phyloP scores from a whole-genome alignment of 352 stramenopile genomes.

The Pythium brachiatum region DNA sequence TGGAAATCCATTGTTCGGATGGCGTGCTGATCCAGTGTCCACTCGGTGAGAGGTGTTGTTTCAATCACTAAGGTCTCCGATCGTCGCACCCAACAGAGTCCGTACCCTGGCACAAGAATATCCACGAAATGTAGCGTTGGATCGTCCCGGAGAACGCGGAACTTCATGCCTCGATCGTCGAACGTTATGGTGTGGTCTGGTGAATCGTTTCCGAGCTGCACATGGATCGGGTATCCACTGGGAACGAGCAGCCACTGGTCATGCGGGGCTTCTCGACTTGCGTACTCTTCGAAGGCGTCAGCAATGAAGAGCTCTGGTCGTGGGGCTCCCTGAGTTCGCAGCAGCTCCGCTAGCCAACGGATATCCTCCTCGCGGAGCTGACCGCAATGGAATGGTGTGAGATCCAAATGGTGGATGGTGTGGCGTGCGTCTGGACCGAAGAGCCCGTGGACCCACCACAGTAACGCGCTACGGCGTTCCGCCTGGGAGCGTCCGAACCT shows the following conservation, averaged over 20 bases:
- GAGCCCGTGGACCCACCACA: conserved; percentile 4
- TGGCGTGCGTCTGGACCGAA: conserved; percentile 8
- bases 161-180: background rate
- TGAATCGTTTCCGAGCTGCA: background rate
- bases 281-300: background rate
- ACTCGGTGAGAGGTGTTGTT: background rate
- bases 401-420: background rate
- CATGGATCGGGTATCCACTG: background rate
- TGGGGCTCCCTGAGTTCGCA: background rate
- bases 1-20: background rate
- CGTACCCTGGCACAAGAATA: conserved; percentile 5
- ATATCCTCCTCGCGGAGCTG: background rate
- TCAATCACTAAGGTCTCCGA: background rate
- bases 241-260: conserved; percentile 2
- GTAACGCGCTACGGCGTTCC: background rate
- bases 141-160: conserved; percentile 7
- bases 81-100: conserved; percentile 3
- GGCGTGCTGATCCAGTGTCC: conserved; percentile 1
- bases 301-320: background rate
- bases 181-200: background rate
- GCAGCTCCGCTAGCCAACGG: background rate
- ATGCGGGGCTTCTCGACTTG: background rate
- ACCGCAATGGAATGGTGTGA: background rate
- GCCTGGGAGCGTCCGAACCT: background rate
- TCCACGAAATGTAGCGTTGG: background rate